Evolutionary conservation across 2,329 filamentous ascomycete genomes (phyloP).

Genomic region (Phyllachora maydis): DNA sequence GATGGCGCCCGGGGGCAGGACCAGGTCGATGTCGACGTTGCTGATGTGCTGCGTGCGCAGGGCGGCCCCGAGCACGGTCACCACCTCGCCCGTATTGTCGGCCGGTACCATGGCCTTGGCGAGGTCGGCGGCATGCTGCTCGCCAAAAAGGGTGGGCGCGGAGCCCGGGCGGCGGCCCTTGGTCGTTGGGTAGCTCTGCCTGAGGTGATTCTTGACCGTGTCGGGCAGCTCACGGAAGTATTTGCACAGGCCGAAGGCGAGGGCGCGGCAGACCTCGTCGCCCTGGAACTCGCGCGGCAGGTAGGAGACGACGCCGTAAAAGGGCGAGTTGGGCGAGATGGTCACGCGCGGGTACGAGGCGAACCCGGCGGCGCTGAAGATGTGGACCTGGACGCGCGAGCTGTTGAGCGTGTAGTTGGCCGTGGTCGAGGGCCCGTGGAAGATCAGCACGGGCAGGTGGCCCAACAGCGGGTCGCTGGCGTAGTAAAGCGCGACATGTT

Average conservation of each 20-base stretch:
- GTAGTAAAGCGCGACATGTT: conserved; percentile 74
- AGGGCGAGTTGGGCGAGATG: conserved; percentile 76
- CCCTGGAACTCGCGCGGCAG: conserved; percentile 88
- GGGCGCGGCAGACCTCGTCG: conserved; percentile 75
- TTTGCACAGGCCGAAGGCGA: conserved; percentile 84
- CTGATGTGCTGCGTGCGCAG: conserved; percentile 65
- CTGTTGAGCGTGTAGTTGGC: conserved; percentile 72
- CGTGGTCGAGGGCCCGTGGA: conserved; percentile 80
- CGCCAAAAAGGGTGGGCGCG: conserved; percentile 55
- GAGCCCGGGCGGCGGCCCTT: conserved; percentile 39
- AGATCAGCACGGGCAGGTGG: conserved; percentile 67
- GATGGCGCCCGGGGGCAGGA: conserved; percentile 62
- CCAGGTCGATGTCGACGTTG: conserved; percentile 73
- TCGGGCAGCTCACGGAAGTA: conserved; percentile 81
- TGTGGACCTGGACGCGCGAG: conserved; percentile 84
- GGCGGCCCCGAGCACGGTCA: conserved; percentile 52
- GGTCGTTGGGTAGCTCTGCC: conserved; percentile 29
- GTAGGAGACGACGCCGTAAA: conserved; percentile 77
- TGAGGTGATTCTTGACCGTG: conserved; percentile 51
- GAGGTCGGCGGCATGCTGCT: conserved; percentile 82
- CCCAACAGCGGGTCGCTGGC: conserved; percentile 68
- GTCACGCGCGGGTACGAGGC: conserved; percentile 82
- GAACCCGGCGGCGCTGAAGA: conserved; percentile 76
- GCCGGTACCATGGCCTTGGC: conserved; percentile 69
- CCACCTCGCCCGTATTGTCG: conserved; percentile 53